A percentile compares a stretch with the other conserved stretches of the same genome.
These are phyloP conservation scores for Dactylonectria macrodidyma DNA, from an alignment of 2,329 filamentous ascomycete species.

Conservation along the genomic window DNA sequence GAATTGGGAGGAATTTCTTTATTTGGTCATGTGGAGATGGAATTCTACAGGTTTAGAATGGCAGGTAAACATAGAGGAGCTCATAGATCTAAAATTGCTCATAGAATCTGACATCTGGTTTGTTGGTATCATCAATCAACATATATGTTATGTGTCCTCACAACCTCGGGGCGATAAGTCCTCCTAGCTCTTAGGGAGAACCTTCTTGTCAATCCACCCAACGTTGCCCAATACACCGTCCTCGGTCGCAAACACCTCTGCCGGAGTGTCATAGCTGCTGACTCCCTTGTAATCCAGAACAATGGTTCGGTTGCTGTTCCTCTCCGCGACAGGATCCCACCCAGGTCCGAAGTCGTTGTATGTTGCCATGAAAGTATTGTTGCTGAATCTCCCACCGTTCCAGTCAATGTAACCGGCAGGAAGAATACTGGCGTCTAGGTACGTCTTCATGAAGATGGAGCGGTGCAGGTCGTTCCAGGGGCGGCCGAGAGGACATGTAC, in stretches of 20 bases:
- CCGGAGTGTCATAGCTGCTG: conserved; percentile 17
- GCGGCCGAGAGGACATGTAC: conserved; percentile 71
- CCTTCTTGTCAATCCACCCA: conserved; percentile 19
- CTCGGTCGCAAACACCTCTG: conserved; percentile 12
- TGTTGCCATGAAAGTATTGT: conserved; percentile 27
- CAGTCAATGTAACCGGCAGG: conserved; percentile 28
- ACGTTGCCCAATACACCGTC: conserved; percentile 10
- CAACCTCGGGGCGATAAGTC: too few species aligned
- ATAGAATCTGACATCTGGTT: too few species aligned
- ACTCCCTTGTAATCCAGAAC: conserved; percentile 14
- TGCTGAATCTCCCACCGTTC: conserved; percentile 25
- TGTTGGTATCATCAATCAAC: too few species aligned
- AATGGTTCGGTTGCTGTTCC: conserved; percentile 15
- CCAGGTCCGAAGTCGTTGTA: conserved; percentile 24
- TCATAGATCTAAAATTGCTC: neutral
- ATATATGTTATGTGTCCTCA: too few species aligned
- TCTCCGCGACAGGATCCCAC: conserved; percentile 21
- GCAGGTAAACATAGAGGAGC: neutral
- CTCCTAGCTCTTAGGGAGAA: conserved; percentile 4
- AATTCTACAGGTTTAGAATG: neutral
- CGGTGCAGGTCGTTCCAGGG: conserved; percentile 74
- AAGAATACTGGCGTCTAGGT: conserved; percentile 67
- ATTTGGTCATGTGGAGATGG: neutral
- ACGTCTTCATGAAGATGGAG: conserved; percentile 69
- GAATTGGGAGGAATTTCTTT: rapidly evolving